A percentile compares a stretch with the other conserved stretches of the same genome.
Evolutionary conservation across 2,329 filamentous ascomycete species (phyloP).

Genomic region (Fusarium sp.): DNA sequence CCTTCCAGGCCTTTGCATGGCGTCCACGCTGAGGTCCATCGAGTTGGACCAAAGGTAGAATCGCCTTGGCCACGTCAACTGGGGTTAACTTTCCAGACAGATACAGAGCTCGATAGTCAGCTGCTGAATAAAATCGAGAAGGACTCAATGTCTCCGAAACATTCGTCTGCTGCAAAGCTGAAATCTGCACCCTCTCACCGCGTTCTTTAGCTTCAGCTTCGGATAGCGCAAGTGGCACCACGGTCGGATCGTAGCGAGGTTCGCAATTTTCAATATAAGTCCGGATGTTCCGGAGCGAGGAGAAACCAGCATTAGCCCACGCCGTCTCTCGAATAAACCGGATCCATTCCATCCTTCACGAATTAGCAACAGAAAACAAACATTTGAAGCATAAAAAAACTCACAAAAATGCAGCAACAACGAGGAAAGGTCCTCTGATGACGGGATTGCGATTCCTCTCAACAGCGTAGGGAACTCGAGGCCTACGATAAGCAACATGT

Average conservation of each 20-base stretch:
- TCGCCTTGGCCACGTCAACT: slow-evolving; percentile 55
- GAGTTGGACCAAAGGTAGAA: slow-evolving; percentile 59
- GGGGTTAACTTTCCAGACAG: slow-evolving; percentile 59
- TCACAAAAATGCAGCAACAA: slow-evolving; percentile 37
- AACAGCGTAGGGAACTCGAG: slow-evolving; percentile 30
- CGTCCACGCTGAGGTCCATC: slow-evolving; percentile 51
- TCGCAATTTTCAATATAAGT: slow-evolving; percentile 62
- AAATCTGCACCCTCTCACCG: slow-evolving; percentile 7
- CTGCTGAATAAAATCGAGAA: slow-evolving; percentile 51
- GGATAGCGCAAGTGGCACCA: slow-evolving; percentile 55
- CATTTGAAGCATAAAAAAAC: fast-evolving
- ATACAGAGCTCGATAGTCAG: slow-evolving; percentile 58
- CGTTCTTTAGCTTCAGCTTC: slow-evolving; percentile 54
- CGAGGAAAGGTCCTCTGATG: slow-evolving; percentile 21
- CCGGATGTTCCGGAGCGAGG: slow-evolving; percentile 63
- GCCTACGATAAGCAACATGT: slow-evolving; percentile 22
- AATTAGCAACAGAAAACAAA: neutral
- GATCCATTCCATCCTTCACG: slow-evolving; percentile 40
- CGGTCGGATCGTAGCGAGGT: slow-evolving; percentile 59
- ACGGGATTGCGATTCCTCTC: slow-evolving; percentile 34
- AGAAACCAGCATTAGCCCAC: slow-evolving; percentile 74
- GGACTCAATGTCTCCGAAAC: slow-evolving; percentile 51
- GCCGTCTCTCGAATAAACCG: slow-evolving; percentile 38
- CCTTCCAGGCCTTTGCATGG: slow-evolving; percentile 58
- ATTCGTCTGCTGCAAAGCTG: neutral